phyloP scores from a whole-genome alignment of 495 filamentous ascomycete genomes.

The Thermothielavioides terrestris region DNA sequence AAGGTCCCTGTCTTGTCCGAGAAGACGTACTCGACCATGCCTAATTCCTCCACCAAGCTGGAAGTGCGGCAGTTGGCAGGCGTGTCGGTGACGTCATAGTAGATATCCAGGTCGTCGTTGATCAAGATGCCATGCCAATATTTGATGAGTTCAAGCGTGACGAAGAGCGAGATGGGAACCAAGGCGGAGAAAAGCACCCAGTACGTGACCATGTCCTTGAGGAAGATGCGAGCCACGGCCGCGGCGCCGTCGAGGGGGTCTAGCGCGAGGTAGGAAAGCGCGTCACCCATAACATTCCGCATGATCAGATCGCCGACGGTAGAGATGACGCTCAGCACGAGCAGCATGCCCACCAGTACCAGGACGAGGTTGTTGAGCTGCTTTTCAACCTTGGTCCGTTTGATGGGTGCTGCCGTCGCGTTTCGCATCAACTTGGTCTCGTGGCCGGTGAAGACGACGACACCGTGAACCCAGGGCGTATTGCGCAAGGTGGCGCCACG shows the following conservation, averaged over 20 bases:
- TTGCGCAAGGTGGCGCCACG: conserved; percentile 92
- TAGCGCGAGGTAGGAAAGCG: conserved; percentile 65
- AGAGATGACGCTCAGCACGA: conserved; percentile 76
- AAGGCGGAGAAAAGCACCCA: conserved; percentile 98
- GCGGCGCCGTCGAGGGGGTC: conserved; percentile 31
- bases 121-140: conserved; percentile 96
- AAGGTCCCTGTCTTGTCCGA: conserved; percentile 99
- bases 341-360: conserved; percentile 75
- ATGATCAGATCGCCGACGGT: conserved; percentile 86
- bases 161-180: conserved; percentile 95
- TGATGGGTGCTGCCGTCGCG: conserved; percentile 94
- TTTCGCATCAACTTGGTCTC: conserved; percentile 99
- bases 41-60: conserved; percentile 92
- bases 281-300: conserved; percentile 47
- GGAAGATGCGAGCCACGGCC: conserved; percentile 68
- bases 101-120: conserved; percentile 95
- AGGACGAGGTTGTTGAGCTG: conserved; percentile 91
- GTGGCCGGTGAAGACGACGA: conserved; percentile 96
- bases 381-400: conserved; percentile 88
- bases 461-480: conserved; percentile 94
- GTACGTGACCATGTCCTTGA: conserved; percentile 93
- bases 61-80: conserved; percentile 94
- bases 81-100: conserved; percentile 91
- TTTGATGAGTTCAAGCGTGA: conserved; percentile 96
- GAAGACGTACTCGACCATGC: conserved; percentile 98